A percentile compares a stretch with the other conserved stretches of the same genome.
Conservation (phyloP, 192 early-diverging fungal species). For the Dispira simplex region DNA sequence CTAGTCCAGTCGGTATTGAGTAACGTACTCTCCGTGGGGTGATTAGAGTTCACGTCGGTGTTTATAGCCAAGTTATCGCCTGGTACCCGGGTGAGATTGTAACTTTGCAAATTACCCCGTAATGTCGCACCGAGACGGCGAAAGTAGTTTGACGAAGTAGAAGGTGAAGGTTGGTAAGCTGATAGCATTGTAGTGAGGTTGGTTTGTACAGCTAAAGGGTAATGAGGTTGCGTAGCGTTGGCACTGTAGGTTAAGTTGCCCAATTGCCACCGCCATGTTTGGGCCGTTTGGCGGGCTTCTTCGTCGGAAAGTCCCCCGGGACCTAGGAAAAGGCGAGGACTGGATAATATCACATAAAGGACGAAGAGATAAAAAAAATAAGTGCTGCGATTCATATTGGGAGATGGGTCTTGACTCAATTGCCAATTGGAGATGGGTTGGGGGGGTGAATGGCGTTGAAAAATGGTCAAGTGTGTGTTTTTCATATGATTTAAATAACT, state of each 20-base stretch:
- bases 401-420: too few species aligned
- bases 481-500: too few species aligned
- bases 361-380: slow-evolving; percentile 6
- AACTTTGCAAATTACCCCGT: background rate
- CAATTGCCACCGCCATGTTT: slow-evolving; percentile 17
- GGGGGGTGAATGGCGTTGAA: too few species aligned
- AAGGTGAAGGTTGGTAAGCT: background rate
- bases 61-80: slow-evolving; percentile 16
- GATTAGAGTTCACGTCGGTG: slow-evolving; percentile 5
- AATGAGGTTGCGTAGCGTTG: slow-evolving; percentile 18
- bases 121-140: background rate
- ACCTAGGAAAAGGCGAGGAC: background rate
- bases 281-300: background rate
- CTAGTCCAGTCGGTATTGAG: slow-evolving; percentile 11
- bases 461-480: too few species aligned
- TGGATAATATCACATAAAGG: background rate
- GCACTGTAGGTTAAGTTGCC: slow-evolving; percentile 14
- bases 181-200: slow-evolving; percentile 10
- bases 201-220: slow-evolving; percentile 14
- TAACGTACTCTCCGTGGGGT: slow-evolving; percentile 10
- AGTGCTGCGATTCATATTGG: background rate
- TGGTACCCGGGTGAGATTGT: slow-evolving; percentile 12
- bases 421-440: too few species aligned
- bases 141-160: background rate
- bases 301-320: background rate